Base-by-base conservation (phyloP, 768 basidiomycete genomes). In the Lepiota subincarnata region DNA sequence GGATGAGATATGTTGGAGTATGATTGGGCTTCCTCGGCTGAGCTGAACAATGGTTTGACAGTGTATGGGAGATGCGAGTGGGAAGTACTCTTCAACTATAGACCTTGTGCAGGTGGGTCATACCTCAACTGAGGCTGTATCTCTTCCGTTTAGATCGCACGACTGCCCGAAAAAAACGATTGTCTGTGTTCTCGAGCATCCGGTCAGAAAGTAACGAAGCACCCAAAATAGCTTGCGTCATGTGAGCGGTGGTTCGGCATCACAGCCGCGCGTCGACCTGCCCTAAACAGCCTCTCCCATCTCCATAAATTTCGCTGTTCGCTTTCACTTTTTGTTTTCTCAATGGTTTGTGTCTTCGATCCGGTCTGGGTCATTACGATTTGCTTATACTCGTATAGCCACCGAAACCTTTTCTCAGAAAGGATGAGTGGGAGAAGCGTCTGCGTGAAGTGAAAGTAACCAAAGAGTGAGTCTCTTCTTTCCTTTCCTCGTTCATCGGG, bases 381-480 rank as follows among this genome's bases (percentile, higher is more conserved):
- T 19, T 22, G 53, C 55, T 56, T 2, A 57, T 37, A 19, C 19
- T 18, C 26, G 42, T 48, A 24, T 57, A 70, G 70, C 70, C 84
- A 62, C 73, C 78, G 36, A 88, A 86, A 70, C 72, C 72, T 31
- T 62, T 69, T 19, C 84, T 93, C 57, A 76, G 80, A n/a, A 82
- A 82, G 58, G 84, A 88, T 62, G 92, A 94, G 68, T 96, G 94
- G 94, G 86, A 92, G 57, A 77, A 78, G 24, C 84, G 87, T 18
- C 75, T 97, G 36, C 83, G 87, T 63, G 87, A 89, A 55, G 92
- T 93, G 7, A 81, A 82, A 55, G 83, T 95, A 39, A 79, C 89
- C 26, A 96, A 96, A 78, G 73, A 84, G 95, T 98, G 81, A 86
- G 93, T 87, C 48, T 51, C 44, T 35, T 38, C 53, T 58, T 61